Conservation (phyloP, 2,329 filamentous ascomycete genomes). For the Claviceps purpurea region DNA sequence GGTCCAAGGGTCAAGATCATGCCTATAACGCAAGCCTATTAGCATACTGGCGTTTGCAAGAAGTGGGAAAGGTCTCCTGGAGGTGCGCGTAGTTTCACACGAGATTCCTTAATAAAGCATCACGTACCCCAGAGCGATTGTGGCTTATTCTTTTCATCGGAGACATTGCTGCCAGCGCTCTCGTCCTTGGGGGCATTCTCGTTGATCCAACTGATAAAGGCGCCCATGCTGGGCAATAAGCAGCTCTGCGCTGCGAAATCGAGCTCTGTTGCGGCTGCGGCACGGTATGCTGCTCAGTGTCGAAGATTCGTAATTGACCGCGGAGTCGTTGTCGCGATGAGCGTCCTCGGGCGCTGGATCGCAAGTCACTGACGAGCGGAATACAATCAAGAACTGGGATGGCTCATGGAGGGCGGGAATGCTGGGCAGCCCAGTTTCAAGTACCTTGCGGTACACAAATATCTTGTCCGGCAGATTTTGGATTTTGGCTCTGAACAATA, state of each 20-base stretch:
- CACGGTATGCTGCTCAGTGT: background rate
- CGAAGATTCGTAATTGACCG: background rate
- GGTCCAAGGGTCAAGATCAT: constrained; percentile 40
- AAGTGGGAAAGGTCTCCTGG: too few relatives aligned
- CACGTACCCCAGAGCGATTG: constrained; percentile 23
- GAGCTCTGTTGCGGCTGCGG: too few relatives aligned
- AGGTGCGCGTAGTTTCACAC: background rate
- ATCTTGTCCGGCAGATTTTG: background rate
- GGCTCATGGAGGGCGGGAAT: background rate
- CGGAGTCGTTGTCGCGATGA: background rate
- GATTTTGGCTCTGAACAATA: background rate
- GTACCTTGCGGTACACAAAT: background rate
- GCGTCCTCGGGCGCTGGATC: background rate
- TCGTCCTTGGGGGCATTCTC: constrained; percentile 15
- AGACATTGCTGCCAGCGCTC: constrained; percentile 10
- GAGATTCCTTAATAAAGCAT: background rate
- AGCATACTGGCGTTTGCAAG: background rate
- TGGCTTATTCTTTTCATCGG: constrained; percentile 12
- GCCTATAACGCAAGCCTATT: constrained; percentile 13
- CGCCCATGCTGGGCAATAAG: constrained; percentile 19
- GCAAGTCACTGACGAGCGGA: background rate
- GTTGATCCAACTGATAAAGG: constrained; percentile 26
- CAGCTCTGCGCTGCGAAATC: constrained; percentile 2
- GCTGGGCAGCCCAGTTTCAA: background rate
- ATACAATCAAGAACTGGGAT: background rate